Base-by-base conservation (phyloP, 441 rosid genomes). In the Capsella rubella region DNA sequence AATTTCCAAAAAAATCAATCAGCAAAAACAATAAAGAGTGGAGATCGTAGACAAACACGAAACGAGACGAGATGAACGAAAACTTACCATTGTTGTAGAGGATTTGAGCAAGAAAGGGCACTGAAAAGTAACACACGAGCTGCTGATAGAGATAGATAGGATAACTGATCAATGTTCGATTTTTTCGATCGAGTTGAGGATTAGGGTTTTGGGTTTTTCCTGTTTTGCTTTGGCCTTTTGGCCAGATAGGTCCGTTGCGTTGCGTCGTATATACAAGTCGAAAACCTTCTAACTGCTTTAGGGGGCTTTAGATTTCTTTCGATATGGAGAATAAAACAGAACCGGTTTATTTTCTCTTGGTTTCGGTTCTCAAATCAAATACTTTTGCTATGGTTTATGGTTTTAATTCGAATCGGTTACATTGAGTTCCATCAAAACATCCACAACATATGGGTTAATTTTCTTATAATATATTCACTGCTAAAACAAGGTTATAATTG, bases 31-130 rank as follows among this genome's bases (percentile, higher is more conserved):
- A 16, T 4, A 34, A 32, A 61, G 35, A 50, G 46, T 2, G 7
- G 57, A 74, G 28, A 28, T 43, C 28, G 8, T 25, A 61, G 6
- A 61, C 47, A 67, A 39, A 40, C 63, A 11, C 18, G 42, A 43
- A 21, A 59, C 49, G 46, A 28, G 43, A 69, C 45, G 0, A 69
- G 34, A 69, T 6, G 40, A 43, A 14, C 27, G 37, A 0, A 64
- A 56, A 3, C 6, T 49, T 71, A 76, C 80, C 80, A 76, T 76
- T 70, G 12, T 64, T 28, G 40, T 42, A 37, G 71, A 32, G 21
- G 15, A 14, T 6, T 37, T 64, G 51, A 46, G 53, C 45, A 46
- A 18, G 7, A 29, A 16, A 42, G 35, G 1, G 28, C 5, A 42
- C 51, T 27, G 6, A 1, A 5, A 8, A 6, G 31, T n/a, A 61